Conservation (phyloP, 768 basidiomycete genomes). For the Boletellus emodensis region DNA sequence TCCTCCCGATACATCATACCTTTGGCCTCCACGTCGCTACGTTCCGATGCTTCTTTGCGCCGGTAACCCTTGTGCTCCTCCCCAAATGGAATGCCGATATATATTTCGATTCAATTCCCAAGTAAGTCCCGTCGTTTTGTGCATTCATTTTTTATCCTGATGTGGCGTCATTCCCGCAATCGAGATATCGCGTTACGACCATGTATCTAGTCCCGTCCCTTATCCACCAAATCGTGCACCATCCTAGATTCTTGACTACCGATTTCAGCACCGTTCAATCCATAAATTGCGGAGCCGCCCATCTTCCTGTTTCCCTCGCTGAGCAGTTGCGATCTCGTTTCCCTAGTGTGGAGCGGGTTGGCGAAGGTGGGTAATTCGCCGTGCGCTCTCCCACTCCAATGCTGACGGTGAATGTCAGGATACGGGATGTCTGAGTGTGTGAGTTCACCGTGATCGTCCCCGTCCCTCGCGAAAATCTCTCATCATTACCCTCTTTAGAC, state of each 20-base stretch:
- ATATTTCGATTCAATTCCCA: conserved; percentile 51
- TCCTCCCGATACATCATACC: conserved; percentile 65
- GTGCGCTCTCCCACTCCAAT: not conserved
- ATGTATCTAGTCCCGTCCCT: conserved; percentile 59
- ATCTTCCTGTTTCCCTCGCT: conserved; percentile 56
- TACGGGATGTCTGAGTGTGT: conserved; percentile 73
- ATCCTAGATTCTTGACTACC: conserved; percentile 40
- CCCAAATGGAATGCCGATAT: conserved; percentile 55
- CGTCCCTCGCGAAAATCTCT: not conserved
- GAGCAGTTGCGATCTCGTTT: conserved; percentile 38
- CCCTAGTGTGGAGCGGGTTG: conserved; percentile 31
- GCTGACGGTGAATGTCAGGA: conserved; percentile 35
- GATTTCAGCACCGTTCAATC: conserved; percentile 50
- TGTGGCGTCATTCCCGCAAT: not conserved
- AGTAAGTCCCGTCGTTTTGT: conserved; percentile 37
- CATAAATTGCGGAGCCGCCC: conserved; percentile 57
- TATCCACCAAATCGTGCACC: conserved; percentile 60
- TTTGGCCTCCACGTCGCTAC: conserved; percentile 55
- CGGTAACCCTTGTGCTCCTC: conserved; percentile 50
- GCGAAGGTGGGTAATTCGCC: conserved; percentile 41
- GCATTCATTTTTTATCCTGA: not conserved
- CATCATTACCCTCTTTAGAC: conserved; percentile 40
- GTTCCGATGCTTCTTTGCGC: conserved; percentile 46
- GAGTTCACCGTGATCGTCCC: conserved; percentile 22
- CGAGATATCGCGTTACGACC: conserved; percentile 51